Evolutionary conservation across 345 rosid genomes (phyloP), one percentile per base, ranked within the genome.

Genomic region (Hibiscus syriacus): DNA sequence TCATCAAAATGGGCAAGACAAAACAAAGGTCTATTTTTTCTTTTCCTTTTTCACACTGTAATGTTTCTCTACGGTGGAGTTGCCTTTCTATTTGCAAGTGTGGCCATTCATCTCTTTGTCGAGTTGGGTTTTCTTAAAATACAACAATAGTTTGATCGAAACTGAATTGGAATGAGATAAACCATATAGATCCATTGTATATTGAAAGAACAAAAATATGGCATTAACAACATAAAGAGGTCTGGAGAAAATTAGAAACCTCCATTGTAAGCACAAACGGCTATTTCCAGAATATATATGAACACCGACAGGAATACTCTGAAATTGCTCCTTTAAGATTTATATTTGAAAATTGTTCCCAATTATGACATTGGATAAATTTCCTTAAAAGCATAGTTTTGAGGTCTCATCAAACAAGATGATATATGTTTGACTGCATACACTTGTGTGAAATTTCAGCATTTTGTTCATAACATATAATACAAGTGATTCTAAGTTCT

Each of bases 231-330:
- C 80, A 68, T 60, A 64, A 67, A 59, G 81, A 77, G 78, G 75
- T 64, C 59, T 14, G 74, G 76, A 64, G 70, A 75, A 70, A 76
- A 69, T 70, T 9, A 60, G 20, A 32, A 61, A 61, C 74, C 73
- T 71, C 72, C 77, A 50, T 67, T 81, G 87, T 84, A 84, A 84
- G 77, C 77, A 81, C 73, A 72, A 74, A 79, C 67, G 81, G 80
- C 74, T 71, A 70, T 64, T 69, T 53, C 73, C 66, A 70, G 85
- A 74, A 73, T 70, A 70, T 65, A 57, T 67, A 46, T 46, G 17
- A 57, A 73, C 66, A 19, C 71, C 75, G 68, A 75, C 77, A 56
- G 70, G 73, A 81, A 83, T 79, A 81, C 77, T 71, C 60, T 70
- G 72, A 79, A 64, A 64, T 79, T 67, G 26, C 52, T 69, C 67